Base-by-base conservation (phyloP, 2,329 filamentous ascomycete species). In the Trichoderma pleuroti region DNA sequence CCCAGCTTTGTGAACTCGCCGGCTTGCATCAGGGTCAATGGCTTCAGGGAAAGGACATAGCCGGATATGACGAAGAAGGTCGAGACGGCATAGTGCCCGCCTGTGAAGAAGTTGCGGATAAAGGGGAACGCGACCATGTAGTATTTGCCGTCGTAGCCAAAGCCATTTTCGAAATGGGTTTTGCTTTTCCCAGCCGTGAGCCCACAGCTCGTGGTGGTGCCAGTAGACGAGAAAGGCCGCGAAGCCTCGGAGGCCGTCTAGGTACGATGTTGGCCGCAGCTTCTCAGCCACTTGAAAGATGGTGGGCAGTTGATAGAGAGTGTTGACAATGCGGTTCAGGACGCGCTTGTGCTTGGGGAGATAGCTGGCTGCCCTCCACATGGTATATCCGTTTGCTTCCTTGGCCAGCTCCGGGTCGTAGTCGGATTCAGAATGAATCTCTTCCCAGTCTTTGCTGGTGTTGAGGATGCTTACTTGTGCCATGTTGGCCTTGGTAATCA, bases 161-260 rank as follows among this genome's bases (percentile, higher is more conserved):
- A 91, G 9, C 83, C 83, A 57, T 85, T 84, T 74, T 89, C 86
- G n/a, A 89, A 1, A 82, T 78, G 10, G 74, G 64, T 81, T 81
- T 49, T 80, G 78, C 0, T 76, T 75, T 1, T 72, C 77, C 32
- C 77, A 78, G 70, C 76, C 81, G 77, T 88, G 89, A 57, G 83
- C 84, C 87, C 87, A 90, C 6, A 88, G 77, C 73, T 86, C 79
- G 76, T 90, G 84, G 77, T 91, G 88, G 67, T 90, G 87, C 74
- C 85, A 82, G 77, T 91, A 92, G 16, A 92, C 90, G 32, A 91
- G 77, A 34, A 92, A 83, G 3, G 90, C 88, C 5, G 90, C 89
- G 72, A 92, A 90, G 4, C 90, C 90, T 76, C 90, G 82, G 16
- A 92, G 80, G 16, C 90, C 90, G 74, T 92, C 90, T 5, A 80